A percentile compares a stretch with the other conserved stretches of the same genome.
Conservation (phyloP, 495 filamentous ascomycete species). For the Penicillium chermesinum region DNA sequence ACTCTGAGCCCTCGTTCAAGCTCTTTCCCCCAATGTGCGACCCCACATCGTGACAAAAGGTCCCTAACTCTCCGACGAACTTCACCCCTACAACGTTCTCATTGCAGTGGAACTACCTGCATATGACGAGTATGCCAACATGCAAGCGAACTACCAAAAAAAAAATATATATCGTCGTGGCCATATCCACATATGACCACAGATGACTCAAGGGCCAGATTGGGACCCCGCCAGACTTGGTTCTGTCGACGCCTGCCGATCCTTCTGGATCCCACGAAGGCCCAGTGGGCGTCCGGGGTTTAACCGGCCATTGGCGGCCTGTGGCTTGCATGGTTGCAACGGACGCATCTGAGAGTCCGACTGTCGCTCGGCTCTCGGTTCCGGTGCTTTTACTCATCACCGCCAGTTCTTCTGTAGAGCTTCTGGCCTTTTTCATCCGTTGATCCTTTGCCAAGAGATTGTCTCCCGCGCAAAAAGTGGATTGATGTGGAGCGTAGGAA, state of each 20-base stretch:
- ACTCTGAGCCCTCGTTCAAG: neutral
- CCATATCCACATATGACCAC: no score
- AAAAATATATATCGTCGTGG: no score
- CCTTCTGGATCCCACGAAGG: neutral
- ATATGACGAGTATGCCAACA: no score
- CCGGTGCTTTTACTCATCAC: neutral
- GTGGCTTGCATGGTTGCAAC: neutral
- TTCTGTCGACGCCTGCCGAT: neutral
- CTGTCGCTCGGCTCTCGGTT: neutral
- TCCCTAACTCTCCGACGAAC: no score
- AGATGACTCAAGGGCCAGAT: no score
- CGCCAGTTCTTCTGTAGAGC: neutral
- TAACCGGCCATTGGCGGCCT: neutral
- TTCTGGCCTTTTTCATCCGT: no score
- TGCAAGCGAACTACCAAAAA: no score
- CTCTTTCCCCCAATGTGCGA: neutral
- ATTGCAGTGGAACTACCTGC: no score
- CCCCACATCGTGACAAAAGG: neutral
- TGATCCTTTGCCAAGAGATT: no score
- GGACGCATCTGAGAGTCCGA: neutral
- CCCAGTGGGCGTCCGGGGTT: conserved; percentile 1
- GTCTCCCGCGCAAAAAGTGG: neutral
- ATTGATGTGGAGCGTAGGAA: conserved; percentile 7
- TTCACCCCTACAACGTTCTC: no score
- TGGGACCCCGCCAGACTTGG: neutral